Base-by-base conservation (phyloP, 2,329 filamentous ascomycete species). In the Dothidotthia symphoricarpi region DNA sequence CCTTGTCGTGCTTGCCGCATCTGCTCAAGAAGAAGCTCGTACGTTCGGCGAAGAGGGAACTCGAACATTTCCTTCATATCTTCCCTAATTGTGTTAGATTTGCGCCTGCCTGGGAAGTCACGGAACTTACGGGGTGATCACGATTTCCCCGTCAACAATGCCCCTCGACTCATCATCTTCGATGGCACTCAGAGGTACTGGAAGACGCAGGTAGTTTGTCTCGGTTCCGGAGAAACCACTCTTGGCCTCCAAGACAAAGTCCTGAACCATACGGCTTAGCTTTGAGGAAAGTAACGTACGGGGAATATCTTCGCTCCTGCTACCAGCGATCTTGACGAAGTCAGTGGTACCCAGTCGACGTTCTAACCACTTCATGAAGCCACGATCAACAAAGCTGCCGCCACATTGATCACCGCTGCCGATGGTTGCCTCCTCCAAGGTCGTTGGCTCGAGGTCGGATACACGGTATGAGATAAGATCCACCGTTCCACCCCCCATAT, bases 401-500 rank as follows among this genome's bases (percentile, higher is more conserved):
- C 59, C 61, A 16, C 59, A 63, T 11, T 63, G 50, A 10, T 42
- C 58, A 5, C 58, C 57, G 3, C 19, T 44, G 0, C 59, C 61
- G 0, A 57, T 24, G 0, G 59, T 57, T 0, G 34, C 50, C 31
- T 64, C 61, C 24, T 59, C 49, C 0, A 62, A 3, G 2, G 11
- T 14, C 0, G 40, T 55, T 0, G 56, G 56, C 0, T 53, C 4
- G 2, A 53, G 15, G 0, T 28, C 22, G 0, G 38, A 10, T 6
- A 63, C 36, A 0, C 33, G 13, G 24, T 64, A 63, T 0, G 61
- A 50, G 8, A 61, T 55, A 10, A 61, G 16, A n/a, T 64, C 60
- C 0, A 59, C 54, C 0, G 55, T 63, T 0, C 61, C 61, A 0
- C 61, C 59, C 0, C 59, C 59, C 49, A 60, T 57, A 11, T 63